A percentile compares a stretch with the other conserved stretches of the same genome.
phyloP scores from a whole-genome alignment of 139 green algal genomes.

The Chlamydomonas sp. region DNA sequence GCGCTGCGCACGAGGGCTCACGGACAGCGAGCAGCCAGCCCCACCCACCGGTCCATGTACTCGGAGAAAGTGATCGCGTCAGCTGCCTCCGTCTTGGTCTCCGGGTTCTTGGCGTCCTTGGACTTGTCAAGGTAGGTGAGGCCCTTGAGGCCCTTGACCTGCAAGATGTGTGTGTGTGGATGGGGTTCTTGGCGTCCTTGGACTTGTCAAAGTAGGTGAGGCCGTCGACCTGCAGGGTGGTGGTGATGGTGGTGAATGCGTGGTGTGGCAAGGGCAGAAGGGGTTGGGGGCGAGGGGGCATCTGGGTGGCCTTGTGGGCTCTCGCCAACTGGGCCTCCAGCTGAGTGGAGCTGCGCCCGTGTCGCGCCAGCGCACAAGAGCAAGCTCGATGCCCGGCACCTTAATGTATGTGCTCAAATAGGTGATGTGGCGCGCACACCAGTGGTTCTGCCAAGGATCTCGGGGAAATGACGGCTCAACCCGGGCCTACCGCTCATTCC shows the following conservation, averaged over 20 bases:
- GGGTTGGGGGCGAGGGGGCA: too few relatives aligned
- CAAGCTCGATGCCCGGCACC: too few relatives aligned
- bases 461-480: too few relatives aligned
- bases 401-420: too few relatives aligned
- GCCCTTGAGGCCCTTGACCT: conserved; percentile 37
- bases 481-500: too few relatives aligned
- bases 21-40: too few relatives aligned
- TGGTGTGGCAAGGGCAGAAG: background rate
- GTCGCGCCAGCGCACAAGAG: too few relatives aligned
- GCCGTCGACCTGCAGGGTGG: conserved; percentile 24
- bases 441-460: too few relatives aligned
- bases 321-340: too few relatives aligned
- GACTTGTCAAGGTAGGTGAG: conserved; percentile 84
- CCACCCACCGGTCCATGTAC: conserved; percentile 34
- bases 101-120: conserved; percentile 69
- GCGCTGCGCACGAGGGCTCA: background rate
- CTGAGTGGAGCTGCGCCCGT: too few relatives aligned
- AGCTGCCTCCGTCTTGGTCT: conserved; percentile 48
- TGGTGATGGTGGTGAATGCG: conserved; percentile 7
- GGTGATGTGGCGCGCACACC: too few relatives aligned
- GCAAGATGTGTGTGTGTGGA: background rate
- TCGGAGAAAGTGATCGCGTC: conserved; percentile 53
- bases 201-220: conserved; percentile 84
- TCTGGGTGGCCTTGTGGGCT: too few relatives aligned
- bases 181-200: conserved; percentile 68